Evolutionary conservation across 225 moss, liverwort and hornwort genomes (phyloP).

Genomic region (Polytrichum commune): DNA sequence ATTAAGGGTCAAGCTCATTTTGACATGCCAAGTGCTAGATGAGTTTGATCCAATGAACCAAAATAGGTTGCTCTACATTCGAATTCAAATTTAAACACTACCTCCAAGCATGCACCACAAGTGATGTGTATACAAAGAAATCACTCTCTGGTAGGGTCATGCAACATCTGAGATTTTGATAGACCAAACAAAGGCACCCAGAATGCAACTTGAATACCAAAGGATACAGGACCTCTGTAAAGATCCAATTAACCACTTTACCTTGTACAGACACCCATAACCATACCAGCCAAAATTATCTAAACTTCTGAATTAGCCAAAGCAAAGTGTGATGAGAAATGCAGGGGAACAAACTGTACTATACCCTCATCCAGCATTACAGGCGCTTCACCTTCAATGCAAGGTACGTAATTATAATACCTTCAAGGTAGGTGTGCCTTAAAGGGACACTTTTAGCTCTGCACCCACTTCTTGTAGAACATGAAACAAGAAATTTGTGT

Average conservation of each 20-base stretch:
- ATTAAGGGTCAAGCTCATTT: too few relatives aligned
- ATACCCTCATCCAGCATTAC: conserved; percentile 67
- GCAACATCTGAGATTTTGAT: not conserved
- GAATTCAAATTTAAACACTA: too few relatives aligned
- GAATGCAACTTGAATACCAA: too few relatives aligned
- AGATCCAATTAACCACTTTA: too few relatives aligned
- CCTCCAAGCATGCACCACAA: too few relatives aligned
- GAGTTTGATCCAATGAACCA: not conserved
- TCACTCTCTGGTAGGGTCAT: not conserved
- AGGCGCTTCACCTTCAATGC: conserved; percentile 75
- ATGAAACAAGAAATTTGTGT: too few relatives aligned
- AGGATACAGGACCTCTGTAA: too few relatives aligned
- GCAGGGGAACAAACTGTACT: conserved; percentile 79
- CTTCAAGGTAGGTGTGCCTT: too few relatives aligned
- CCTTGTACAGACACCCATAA: too few relatives aligned
- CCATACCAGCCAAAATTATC: not conserved
- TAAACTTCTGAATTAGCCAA: not conserved
- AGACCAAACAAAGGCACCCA: not conserved
- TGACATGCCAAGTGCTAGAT: too few relatives aligned
- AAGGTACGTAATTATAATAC: conserved; percentile 33
- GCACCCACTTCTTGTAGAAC: too few relatives aligned
- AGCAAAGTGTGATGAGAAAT: conserved; percentile 1
- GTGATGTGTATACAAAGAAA: not conserved
- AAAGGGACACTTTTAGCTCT: too few relatives aligned
- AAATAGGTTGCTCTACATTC: not conserved